Evolutionary conservation across 2,329 filamentous ascomycete species (phyloP).

Genomic region (Verticillium nubilum): DNA sequence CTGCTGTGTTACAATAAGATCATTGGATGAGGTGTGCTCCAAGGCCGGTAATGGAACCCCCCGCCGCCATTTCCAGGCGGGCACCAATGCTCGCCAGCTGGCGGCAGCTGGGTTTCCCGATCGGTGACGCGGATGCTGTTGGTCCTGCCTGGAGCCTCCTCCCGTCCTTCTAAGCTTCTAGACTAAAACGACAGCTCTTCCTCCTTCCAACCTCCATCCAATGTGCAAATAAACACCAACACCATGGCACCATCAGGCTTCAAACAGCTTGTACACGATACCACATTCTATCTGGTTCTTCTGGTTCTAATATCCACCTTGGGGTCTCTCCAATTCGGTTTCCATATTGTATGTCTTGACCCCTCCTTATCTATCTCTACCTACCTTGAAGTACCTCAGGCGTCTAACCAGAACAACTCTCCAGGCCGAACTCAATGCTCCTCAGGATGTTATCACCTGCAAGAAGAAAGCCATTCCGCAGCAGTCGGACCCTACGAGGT

Average conservation of each 20-base stretch:
- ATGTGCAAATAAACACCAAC: neutral
- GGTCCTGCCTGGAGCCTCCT: neutral
- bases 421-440: constrained; percentile 90
- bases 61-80: no score
- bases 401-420: neutral
- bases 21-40: no score
- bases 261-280: constrained; percentile 38
- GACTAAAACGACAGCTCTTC: neutral
- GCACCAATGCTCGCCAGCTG: no score
- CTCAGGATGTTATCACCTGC: constrained; percentile 90
- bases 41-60: no score
- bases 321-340: constrained; percentile 90
- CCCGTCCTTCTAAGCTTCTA: neutral
- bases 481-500: constrained; percentile 15
- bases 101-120: neutral
- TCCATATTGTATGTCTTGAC: constrained; percentile 66
- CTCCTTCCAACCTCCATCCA: neutral
- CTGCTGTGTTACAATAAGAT: no score
- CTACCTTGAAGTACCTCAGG: neutral
- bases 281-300: constrained; percentile 74
- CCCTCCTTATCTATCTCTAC: constrained; percentile 1
- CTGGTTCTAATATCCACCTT: constrained; percentile 72
- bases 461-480: constrained; percentile 43
- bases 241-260: constrained; percentile 25
- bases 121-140: neutral